Base-by-base conservation (phyloP, 225 moss, liverwort and hornwort species). In the Physcomitrellopsis africana region DNA sequence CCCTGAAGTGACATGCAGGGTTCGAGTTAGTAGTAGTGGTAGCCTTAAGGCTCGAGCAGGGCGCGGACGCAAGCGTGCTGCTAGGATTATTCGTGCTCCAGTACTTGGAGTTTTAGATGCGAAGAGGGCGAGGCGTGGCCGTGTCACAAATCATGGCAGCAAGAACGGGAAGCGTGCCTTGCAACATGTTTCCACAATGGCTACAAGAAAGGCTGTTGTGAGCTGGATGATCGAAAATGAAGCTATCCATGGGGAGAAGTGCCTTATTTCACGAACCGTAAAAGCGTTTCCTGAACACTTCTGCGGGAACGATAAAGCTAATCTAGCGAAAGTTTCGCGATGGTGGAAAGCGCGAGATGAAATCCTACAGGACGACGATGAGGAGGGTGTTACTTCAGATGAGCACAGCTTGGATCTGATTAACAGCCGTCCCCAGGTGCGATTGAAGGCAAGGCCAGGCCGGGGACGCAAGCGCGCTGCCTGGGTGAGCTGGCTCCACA, bases 381-480 rank as follows among this genome's bases (percentile, higher is more conserved):
- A 86, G 17, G 81, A 72, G 1, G 75, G 72, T 1, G 76, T 77
- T 20, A 26, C 44, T 0, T 73, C 77, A 8, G 1, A 70, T 48
- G 66, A 77, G 10, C 77, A 76, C 3, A 81, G 56, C 52, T 60
- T 72, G 70, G 79, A 64, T 18, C 57, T 77, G 52, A 73, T 79
- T 5, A 74, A 73, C 8, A 81, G 22, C 37, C 81, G 73, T 19
- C 65, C 77, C 0, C 76, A 81, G 66, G 65, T 73, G 8, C 79
- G 76, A 12, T 49, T 79, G 60, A 81, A 84, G 69, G 86, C 83
- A 19, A 53, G 80, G 18, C 69, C 83, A 4, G 80, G 87, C 8
- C 82, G 87, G n/a, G 87, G 87, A 15, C 82, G 84, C 11, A 87
- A 87, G 62, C 81, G 84, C 2, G 87, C 84, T 48, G 81, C 79